Percentiles rank a stretch among this genome's conserved stretches.
These are phyloP conservation scores for Lichtheimia corymbifera DNA, from an alignment of 371 early-diverging fungal species.

Conservation along the genomic window DNA sequence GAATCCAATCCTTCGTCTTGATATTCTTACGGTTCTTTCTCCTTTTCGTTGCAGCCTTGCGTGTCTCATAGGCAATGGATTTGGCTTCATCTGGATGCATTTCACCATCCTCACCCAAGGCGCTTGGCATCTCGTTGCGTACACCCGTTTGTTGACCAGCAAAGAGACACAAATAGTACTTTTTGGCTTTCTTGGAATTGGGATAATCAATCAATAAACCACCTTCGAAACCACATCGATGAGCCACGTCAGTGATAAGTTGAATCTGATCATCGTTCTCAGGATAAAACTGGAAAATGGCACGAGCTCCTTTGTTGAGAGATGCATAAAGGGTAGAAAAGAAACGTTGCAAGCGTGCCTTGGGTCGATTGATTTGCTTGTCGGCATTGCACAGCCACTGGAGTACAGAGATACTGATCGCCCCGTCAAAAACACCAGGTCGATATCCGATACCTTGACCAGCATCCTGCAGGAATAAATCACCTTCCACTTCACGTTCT, in stretches of 20 bases:
- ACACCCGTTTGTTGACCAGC: constrained; percentile 76
- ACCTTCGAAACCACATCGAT: constrained; percentile 94
- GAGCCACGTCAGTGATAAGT: constrained; percentile 86
- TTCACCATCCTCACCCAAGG: constrained; percentile 73
- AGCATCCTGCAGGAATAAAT: constrained; percentile 94
- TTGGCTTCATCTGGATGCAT: constrained; percentile 55
- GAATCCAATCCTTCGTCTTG: constrained; percentile 90
- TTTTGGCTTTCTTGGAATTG: constrained; percentile 95
- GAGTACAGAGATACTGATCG: constrained; percentile 95
- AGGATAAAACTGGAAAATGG: constrained; percentile 99
- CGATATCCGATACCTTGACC: constrained; percentile 95
- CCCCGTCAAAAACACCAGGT: constrained; percentile 98
- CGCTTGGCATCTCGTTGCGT: constrained; percentile 74
- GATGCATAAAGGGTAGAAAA: constrained; percentile 93
- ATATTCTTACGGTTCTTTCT: constrained; percentile 59
- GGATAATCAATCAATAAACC: constrained; percentile 98
- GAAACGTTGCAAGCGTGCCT: constrained; percentile 84
- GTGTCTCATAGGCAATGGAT: constrained; percentile 39
- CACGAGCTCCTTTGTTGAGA: constrained; percentile 87
- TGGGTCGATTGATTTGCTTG: constrained; percentile 81
- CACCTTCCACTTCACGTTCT: constrained; percentile 88
- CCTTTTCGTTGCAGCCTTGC: constrained; percentile 37
- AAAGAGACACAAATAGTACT: constrained; percentile 95
- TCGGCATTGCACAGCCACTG: constrained; percentile 99
- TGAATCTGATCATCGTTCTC: constrained; percentile 96